Evolutionary conservation across 2,329 filamentous ascomycete genomes (phyloP), one percentile per base, ranked within the genome.

Genomic region (Zopfia rhizophila): DNA sequence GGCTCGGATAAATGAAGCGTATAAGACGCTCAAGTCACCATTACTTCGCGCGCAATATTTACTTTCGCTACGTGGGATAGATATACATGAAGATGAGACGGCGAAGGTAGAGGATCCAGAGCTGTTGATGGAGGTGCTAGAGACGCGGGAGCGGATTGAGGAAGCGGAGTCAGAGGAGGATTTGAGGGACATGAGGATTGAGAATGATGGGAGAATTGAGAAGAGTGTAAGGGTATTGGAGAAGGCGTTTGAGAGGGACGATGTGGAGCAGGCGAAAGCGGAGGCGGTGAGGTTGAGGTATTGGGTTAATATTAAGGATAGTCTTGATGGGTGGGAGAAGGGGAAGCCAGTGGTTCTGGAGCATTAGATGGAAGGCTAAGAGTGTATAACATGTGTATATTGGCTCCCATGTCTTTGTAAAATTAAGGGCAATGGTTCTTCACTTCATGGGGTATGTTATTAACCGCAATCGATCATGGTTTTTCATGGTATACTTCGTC

Each of bases 31-130:
- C 1, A 77, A 83, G 37, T 84, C 87, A 58, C 92, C 94, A 12
- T 77, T 99, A 10, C 72, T 83, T 35, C 84, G 94, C 17, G 92
- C 93, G n/a, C 91, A 97, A 70, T 96, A 97, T 69, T 76, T 97
- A 5, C 82, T 97, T 0, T 72, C 75, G 3, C 75, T 87, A 38
- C 81, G 86, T 28, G 90, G 87, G 0, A 82, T 92, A 14, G 90
- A 96, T 65, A 85, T 94, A 0, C 86, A 85, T 1, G 84, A 86
- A 58, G 91, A 97, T 63, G 91, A 95, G 73, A 82, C 82, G 2
- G 83, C 86, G 4, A 84, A 87, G 62, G 79, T 88, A 3, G 85
- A 87, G 31, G 87, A 87, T 80, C 72, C 77, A 78, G 87, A 84
- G 55, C 78, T 96, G 58, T 73, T 99, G 62, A 87, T 86, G 80